phyloP scores from a whole-genome alignment of 2,329 filamentous ascomycete species.

The Fusarium sp. region DNA sequence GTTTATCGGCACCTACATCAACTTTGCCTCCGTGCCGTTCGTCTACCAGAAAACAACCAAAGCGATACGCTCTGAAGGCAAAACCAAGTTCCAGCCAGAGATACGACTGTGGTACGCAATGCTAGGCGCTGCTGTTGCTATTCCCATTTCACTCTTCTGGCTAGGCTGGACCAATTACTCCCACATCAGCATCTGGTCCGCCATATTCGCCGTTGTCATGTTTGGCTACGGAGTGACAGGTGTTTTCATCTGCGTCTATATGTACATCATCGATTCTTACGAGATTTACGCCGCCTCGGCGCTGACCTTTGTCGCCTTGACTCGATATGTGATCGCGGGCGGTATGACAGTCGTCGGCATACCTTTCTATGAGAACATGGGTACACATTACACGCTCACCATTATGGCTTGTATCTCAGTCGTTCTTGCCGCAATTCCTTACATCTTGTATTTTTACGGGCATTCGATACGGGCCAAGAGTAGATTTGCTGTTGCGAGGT shows the following conservation, averaged over 20 bases:
- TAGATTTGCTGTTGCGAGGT: conserved; percentile 24
- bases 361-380: conserved; percentile 48
- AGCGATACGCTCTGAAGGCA: conserved; percentile 23
- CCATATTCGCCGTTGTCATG: conserved; percentile 53
- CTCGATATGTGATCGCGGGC: conserved; percentile 45
- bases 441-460: conserved; percentile 42
- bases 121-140: conserved; percentile 51
- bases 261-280: conserved; percentile 51
- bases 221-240: conserved; percentile 56
- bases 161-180: conserved; percentile 59
- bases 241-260: conserved; percentile 45
- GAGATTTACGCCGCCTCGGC: conserved; percentile 48
- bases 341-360: conserved; percentile 50
- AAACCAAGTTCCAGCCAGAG: conserved; percentile 48
- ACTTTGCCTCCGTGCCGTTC: conserved; percentile 47
- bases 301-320: conserved; percentile 45
- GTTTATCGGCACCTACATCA: conserved; percentile 52
- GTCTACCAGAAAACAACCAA: conserved; percentile 47
- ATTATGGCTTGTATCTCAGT: conserved; percentile 46
- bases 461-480: conserved; percentile 32
- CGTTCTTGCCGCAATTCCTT: conserved; percentile 44
- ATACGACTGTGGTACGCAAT: conserved; percentile 56
- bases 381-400: conserved; percentile 47
- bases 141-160: conserved; percentile 62
- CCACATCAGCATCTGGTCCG: conserved; percentile 56